Evolutionary conservation across 2,329 filamentous ascomycete species (phyloP), one percentile per base, ranked within the genome.

Genomic region (Alternaria atra): DNA sequence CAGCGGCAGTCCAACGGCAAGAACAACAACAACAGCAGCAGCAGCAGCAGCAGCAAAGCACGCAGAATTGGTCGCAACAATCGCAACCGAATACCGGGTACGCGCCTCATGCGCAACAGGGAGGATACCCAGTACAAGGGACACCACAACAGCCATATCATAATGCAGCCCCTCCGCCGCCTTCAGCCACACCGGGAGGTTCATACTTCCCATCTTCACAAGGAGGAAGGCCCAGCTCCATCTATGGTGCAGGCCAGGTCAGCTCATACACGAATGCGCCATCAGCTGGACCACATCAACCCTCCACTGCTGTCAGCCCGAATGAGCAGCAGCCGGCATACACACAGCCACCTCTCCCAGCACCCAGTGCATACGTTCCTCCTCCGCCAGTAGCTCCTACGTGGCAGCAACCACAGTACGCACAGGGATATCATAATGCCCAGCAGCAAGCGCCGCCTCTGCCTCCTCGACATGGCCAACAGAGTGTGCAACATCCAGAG

Each of bases 321-420:
- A 75, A 75, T 46, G 75, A 73, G 52, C 75, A 77, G 51, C 71
- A 73, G 12, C 69, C 75, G 3, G 67, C 73, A 35, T 75, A 78
- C 58, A 70, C 74, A 48, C 73, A 75, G 7, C 74, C 74, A 9
- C 73, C 76, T 32, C 20, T 20, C 32, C 75, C 72, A n/a, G 67
- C 73, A 62, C 72, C 76, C 5, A 75, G 76, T 20, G 72, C 75
- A 8, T 78, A 79, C 52, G 67, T 74, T 2, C 75, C 77, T 64
- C 76, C 77, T 6, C 74, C 77, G 9, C 76, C 77, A 32, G 75
- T 76, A 61, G 64, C 76, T 35, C 73, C 76, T 29, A 74, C 74
- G 37, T 79, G 76, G 77, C 72, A 77, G 43, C 77, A 78, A 44
- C 68, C 71, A n/a, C 71, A 75, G 37, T 72, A 75, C 52, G 54